Evolutionary conservation across 2,329 filamentous ascomycete genomes (phyloP).

Genomic region (Penicillium griseofulvum): DNA sequence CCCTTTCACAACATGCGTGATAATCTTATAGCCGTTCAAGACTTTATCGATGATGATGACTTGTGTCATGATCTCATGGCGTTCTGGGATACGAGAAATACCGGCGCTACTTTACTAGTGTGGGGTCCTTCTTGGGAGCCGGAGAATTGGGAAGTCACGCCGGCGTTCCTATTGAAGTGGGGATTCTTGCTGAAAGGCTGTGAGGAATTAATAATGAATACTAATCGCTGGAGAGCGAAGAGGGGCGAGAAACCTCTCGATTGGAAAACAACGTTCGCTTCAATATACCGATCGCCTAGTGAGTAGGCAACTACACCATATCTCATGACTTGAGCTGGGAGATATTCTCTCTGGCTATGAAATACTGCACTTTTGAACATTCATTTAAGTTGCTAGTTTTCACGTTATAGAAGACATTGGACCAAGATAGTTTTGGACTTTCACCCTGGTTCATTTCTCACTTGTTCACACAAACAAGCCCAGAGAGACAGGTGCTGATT

Average conservation of each 20-base stretch:
- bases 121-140: conserved; percentile 41
- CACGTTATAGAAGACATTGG: neutral
- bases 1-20: conserved; percentile 44
- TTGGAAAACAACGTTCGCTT: conserved; percentile 6
- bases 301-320: neutral
- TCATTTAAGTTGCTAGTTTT: neutral
- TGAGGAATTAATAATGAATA: conserved; percentile 31
- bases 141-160: conserved; percentile 40
- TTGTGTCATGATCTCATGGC: conserved; percentile 38
- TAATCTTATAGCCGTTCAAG: conserved; percentile 32
- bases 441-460: neutral
- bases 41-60: conserved; percentile 37
- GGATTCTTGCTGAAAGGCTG: conserved; percentile 37
- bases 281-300: neutral
- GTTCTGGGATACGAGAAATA: conserved; percentile 22
- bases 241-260: conserved; percentile 32
- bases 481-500: neutral
- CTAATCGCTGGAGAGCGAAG: conserved; percentile 35
- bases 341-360: neutral
- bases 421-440: neutral
- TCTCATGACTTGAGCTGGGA: neutral
- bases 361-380: too few species aligned
- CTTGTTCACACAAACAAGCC: neutral
- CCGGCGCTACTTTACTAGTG: conserved; percentile 26
- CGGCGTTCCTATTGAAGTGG: conserved; percentile 38